Conservation (phyloP, 345 rosid species). For the Bruguiera sexangula region DNA sequence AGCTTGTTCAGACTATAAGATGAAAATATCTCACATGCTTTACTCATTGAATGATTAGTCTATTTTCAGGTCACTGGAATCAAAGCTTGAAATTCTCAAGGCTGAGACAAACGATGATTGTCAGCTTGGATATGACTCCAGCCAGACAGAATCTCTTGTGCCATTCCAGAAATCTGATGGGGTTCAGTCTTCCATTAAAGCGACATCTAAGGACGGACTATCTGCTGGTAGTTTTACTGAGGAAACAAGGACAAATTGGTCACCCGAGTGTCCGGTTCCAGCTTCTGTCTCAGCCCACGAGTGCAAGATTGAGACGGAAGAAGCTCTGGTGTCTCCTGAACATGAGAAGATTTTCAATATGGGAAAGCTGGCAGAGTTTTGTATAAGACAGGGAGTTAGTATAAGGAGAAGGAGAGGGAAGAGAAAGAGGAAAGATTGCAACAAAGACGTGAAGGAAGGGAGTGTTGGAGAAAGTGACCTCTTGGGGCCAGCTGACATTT, state of each 20-base stretch:
- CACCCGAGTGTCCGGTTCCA: conserved; percentile 36
- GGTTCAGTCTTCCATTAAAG: conserved; percentile 57
- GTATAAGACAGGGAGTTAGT: conserved; percentile 38
- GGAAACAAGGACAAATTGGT: conserved; percentile 54
- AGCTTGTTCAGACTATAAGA: background rate
- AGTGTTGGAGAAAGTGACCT: conserved; percentile 66
- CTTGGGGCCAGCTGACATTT: conserved; percentile 41
- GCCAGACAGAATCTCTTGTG: conserved; percentile 50
- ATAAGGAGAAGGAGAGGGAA: conserved; percentile 72
- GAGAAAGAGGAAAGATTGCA: conserved; percentile 69
- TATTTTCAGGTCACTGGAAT: conserved; percentile 60
- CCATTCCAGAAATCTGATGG: conserved; percentile 50
- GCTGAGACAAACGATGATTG: conserved; percentile 45
- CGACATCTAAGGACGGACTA: conserved; percentile 55
- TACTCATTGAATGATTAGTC: background rate
- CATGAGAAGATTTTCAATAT: conserved; percentile 31
- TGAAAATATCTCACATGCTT: background rate
- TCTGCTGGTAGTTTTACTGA: conserved; percentile 83
- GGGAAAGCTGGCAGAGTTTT: conserved; percentile 35
- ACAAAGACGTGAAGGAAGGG: conserved; percentile 52
- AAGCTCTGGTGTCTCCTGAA: conserved; percentile 24
- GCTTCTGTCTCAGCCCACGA: conserved; percentile 34
- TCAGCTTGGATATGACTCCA: conserved; percentile 43
- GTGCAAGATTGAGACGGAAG: conserved; percentile 40
- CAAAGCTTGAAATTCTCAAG: conserved; percentile 66